These are phyloP conservation scores for Conringia planisiliqua DNA, from an alignment of 345 rosid species.

Conservation along the genomic window DNA sequence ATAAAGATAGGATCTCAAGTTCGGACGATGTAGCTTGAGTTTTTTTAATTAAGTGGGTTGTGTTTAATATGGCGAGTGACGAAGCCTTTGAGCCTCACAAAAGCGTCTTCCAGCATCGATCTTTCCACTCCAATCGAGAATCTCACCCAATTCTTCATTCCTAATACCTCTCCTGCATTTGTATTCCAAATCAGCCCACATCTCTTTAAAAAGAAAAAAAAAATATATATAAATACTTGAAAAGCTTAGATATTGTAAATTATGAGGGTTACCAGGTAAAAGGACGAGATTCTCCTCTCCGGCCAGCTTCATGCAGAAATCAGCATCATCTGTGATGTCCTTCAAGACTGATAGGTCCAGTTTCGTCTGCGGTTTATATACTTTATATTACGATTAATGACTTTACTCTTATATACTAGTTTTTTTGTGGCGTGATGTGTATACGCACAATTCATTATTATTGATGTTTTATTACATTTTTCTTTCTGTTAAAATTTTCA, in stretches of 20 bases:
- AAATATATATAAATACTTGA: not conserved
- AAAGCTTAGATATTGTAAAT: not conserved
- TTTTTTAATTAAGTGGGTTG: not conserved
- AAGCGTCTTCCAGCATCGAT: slow-evolving; percentile 50
- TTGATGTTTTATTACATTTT: no score
- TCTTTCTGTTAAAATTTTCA: no score
- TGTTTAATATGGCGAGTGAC: slow-evolving; percentile 39
- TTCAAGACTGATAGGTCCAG: slow-evolving; percentile 49
- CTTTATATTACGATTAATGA: not conserved
- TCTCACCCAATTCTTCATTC: slow-evolving; percentile 64
- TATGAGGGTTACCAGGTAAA: slow-evolving; percentile 49
- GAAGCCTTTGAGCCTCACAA: slow-evolving; percentile 59
- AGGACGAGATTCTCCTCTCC: slow-evolving; percentile 63
- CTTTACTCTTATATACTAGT: not conserved
- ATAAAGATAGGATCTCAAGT: not conserved
- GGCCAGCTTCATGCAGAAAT: slow-evolving; percentile 60
- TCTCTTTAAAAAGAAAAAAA: not conserved
- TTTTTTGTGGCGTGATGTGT: not conserved
- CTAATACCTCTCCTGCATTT: slow-evolving; percentile 51
- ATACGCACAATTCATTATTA: not conserved
- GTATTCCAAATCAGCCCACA: not conserved
- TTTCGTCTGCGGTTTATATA: slow-evolving; percentile 41
- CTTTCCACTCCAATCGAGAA: slow-evolving; percentile 55
- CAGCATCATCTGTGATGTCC: slow-evolving; percentile 49
- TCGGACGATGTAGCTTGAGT: not conserved